These are phyloP conservation scores for Phoenix dactylifera DNA, from an alignment of 176 grass and related monocot genomes.

Conservation along the genomic window DNA sequence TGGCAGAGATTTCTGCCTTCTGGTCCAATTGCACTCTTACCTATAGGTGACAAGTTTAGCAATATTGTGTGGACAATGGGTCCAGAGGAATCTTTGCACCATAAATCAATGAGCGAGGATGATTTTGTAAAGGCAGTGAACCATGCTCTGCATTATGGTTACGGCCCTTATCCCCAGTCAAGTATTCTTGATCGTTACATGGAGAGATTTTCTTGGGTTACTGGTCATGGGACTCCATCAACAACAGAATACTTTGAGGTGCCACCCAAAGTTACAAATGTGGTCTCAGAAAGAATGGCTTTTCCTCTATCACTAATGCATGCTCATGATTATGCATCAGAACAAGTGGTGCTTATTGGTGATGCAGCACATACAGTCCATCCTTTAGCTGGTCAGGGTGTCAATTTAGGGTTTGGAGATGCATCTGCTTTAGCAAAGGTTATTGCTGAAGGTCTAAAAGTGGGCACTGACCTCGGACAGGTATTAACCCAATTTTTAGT, in stretches of 20 bases:
- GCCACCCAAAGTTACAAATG: constrained; percentile 49
- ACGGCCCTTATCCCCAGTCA: constrained; percentile 52
- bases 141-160: constrained; percentile 66
- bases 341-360: constrained; percentile 66
- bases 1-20: constrained; percentile 96
- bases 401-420: constrained; percentile 92
- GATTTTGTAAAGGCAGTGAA: constrained; percentile 78
- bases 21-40: constrained; percentile 79
- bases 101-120: constrained; percentile 61
- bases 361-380: constrained; percentile 92
- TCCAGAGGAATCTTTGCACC: constrained; percentile 44
- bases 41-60: constrained; percentile 75
- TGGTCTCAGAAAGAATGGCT: constrained; percentile 72
- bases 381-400: constrained; percentile 83
- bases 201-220: constrained; percentile 47
- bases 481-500: constrained; percentile 32
- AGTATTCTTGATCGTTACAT: constrained; percentile 47
- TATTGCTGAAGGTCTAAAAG: constrained; percentile 55
- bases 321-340: constrained; percentile 59
- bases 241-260: constrained; percentile 80
- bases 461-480: constrained; percentile 56
- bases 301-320: constrained; percentile 75
- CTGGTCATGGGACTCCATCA: constrained; percentile 32
- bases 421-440: constrained; percentile 58
- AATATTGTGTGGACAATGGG: constrained; percentile 99